Base-by-base conservation (phyloP, 805 yeast species). In the Ogataea pilisensis region DNA sequence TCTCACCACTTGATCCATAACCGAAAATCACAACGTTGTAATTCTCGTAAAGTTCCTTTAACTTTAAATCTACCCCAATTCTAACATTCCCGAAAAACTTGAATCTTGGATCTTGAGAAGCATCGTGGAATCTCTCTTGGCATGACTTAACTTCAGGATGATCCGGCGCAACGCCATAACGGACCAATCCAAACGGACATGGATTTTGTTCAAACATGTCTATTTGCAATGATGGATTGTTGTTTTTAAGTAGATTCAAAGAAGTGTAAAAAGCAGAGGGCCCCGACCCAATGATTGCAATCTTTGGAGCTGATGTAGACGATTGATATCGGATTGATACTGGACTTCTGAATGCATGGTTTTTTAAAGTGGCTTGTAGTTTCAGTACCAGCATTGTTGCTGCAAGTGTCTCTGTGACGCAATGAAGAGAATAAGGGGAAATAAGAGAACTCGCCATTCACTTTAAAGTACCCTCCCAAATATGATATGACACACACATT, bases 121-220 rank as follows among this genome's bases (percentile, higher is more conserved):
- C 66, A 18, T 81, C 80, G 8, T 72, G 73, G 57, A 93, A 83
- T 38, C 89, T 80, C 16, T 84, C 84, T 59, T 82, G 72, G 68
- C 93, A 85, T 44, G 80, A 80, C 60, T 90, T 91, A 25, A 93
- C 98, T 55, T 93, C 98, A 0, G 96, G 96, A 63, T 93, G 97
- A 63, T 93, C 99, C 2, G 99, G 99, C 0, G 99, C 97, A n/a
- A 93, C 98, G 1, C 99, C 99, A 58, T 76, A 90, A 27, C 99
- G 65, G 31, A 90, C 80, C 26, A 93, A 70, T 0, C 99, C 99
- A 65, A 75, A 91, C 0, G 99, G 99, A 6, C 89, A 81, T 0
- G 97, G 96, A 20, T 81, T 66, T 46, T 78, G 73, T 55, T 93
- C 99, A 67, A 80, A 89, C 61, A 91, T 70, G 45, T 87, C 93